Evolutionary conservation across 192 early-diverging fungal genomes (phyloP), one percentile per base, ranked within the genome.

Genomic region (Podila minutissima): DNA sequence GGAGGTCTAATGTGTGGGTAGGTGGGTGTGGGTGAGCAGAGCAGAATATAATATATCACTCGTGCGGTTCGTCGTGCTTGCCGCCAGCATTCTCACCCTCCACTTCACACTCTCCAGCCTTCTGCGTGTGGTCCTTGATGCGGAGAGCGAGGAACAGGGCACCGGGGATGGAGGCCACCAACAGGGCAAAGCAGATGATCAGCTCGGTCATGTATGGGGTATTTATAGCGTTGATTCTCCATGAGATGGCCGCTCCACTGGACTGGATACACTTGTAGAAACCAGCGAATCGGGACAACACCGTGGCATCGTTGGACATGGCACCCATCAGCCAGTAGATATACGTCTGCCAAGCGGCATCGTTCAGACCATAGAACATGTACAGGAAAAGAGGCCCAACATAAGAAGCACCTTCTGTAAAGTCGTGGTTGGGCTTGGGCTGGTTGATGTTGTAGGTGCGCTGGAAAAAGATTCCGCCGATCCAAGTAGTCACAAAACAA

Each of bases 251-350:
- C 41, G 74, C 86, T 10, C 87, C 92, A 69, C 89, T 87, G 69
- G 89, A 92, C 86, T 95, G 94, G 57, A 94, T 91, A 58, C 90
- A 91, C 88, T 96, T 96, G 90, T 96, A 96, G 86, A 92, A 94
- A 8, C 94, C 94, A 69, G 88, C 86, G 71, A 89, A 93, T 48
- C 91, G 89, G 26, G 92, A 84, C 62, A 89, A 82, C 66, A 84
- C 75, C 69, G 88, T 86, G 67, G 87, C 85, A 76, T 96, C 92
- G 83, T 95, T 95, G 13, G 92, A 89, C 62, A 94, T 77, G 29
- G 94, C 86, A 37, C 93, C 94, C 68, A 96, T 89, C n/a, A 96
- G 71, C 93, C 93, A 96, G 90, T 96, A 95, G 11, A 63, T 46
- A 29, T 24, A 59, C 24, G 69, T 68, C 86, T 95, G 94, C 84